Conservation (phyloP, 2,329 filamentous ascomycete species). For the Tolypocladium pustulatum region DNA sequence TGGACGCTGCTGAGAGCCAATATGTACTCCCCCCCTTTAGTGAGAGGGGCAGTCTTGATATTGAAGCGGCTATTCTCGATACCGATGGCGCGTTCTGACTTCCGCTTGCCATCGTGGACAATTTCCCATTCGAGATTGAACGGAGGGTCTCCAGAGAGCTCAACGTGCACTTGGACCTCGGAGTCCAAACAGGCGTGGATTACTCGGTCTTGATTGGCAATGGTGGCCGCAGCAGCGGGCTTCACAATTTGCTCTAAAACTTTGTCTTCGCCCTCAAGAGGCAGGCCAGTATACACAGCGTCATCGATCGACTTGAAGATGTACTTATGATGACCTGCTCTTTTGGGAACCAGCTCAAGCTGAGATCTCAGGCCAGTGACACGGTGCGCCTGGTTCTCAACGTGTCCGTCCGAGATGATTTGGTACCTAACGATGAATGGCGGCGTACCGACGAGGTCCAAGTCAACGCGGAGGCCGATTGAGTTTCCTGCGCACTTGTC, state of each 20-base stretch:
- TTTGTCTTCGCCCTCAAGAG: constrained; percentile 50
- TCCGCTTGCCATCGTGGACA: constrained; percentile 77
- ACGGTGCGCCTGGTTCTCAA: constrained; percentile 41
- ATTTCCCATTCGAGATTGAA: constrained; percentile 90
- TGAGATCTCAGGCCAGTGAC: constrained; percentile 71
- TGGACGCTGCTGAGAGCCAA: constrained; percentile 77
- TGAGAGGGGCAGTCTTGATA: constrained; percentile 65
- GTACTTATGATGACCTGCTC: constrained; percentile 81
- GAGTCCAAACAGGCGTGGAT: constrained; percentile 76
- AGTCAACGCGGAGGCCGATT: constrained; percentile 76
- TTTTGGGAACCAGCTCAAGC: constrained; percentile 69
- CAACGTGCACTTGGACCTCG: constrained; percentile 61
- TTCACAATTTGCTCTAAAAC: constrained; percentile 82
- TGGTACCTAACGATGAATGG: constrained; percentile 80
- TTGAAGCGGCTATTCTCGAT: constrained; percentile 54
- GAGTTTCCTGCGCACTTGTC: constrained; percentile 94
- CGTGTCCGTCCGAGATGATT: constrained; percentile 51
- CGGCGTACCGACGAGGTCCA: constrained; percentile 86
- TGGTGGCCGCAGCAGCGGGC: constrained; percentile 74
- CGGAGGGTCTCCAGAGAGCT: constrained; percentile 71
- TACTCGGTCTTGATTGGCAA: constrained; percentile 42
- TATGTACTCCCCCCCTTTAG: constrained; percentile 81
- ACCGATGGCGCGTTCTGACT: constrained; percentile 51
- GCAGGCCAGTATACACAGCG: constrained; percentile 61
- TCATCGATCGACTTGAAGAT: constrained; percentile 75